Percentiles rank a stretch among this genome's conserved stretches.
Evolutionary conservation across 768 basidiomycete genomes (phyloP).

Genomic region (Cystobasidium tubakii): DNA sequence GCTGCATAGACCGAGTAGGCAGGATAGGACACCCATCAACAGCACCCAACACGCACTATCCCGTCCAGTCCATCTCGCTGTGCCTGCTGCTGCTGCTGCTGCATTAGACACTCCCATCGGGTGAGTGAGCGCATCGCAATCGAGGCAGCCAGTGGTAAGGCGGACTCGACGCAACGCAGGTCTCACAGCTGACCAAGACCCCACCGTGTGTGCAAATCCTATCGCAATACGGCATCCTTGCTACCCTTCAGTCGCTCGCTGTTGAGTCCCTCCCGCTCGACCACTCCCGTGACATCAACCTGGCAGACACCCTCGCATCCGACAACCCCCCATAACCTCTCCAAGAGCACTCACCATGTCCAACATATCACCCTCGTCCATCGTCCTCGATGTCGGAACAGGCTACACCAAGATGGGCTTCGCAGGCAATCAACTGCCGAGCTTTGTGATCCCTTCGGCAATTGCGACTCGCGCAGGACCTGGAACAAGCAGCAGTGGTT

Average conservation of each 20-base stretch:
- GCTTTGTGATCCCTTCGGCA: constrained; percentile 97
- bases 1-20: no score
- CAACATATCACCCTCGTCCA: constrained; percentile 46
- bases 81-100: no score
- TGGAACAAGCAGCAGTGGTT: constrained; percentile 42
- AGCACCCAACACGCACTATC: no score
- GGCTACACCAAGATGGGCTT: constrained; percentile 99
- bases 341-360: constrained; percentile 17
- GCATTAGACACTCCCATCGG: no score
- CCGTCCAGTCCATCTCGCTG: no score
- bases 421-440: constrained; percentile 97
- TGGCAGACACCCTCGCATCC: neutral
- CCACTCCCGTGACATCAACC: constrained; percentile 23
- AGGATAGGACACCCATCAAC: no score
- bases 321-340: neutral
- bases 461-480: constrained; percentile 73
- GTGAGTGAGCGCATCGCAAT: constrained; percentile 6
- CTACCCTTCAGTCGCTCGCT: no score
- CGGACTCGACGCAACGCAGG: no score
- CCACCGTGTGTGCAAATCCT: no score
- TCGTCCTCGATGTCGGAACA: constrained; percentile 97
- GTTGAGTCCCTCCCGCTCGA: neutral
- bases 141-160: no score
- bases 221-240: no score
- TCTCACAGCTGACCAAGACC: no score